phyloP scores from a whole-genome alignment of 139 green algal species.

The Micractinium sp. region DNA sequence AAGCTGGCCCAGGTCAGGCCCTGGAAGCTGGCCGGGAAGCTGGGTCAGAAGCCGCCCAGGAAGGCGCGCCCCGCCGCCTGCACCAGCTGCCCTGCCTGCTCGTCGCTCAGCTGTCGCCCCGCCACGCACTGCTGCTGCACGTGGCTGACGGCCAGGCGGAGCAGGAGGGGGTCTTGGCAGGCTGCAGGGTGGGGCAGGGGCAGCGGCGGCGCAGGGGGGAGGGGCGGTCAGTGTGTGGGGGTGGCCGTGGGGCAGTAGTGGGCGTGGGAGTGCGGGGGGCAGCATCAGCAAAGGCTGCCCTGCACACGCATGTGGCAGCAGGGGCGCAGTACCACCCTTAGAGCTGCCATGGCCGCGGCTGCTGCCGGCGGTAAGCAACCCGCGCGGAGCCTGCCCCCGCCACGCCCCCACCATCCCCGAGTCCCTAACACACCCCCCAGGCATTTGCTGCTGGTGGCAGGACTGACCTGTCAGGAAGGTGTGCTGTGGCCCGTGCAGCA shows the following conservation, averaged over 20 bases:
- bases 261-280: not conserved
- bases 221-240: not conserved
- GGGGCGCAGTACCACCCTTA: not conserved
- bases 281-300: too few species aligned
- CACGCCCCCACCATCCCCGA: not conserved
- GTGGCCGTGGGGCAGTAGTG: not conserved
- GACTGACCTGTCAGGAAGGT: not conserved
- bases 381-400: too few species aligned
- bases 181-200: not conserved
- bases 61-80: not conserved
- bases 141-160: constrained; percentile 4
- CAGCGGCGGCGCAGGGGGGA: not conserved
- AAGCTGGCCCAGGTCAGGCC: too few species aligned
- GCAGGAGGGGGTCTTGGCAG: constrained; percentile 13
- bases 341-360: not conserved
- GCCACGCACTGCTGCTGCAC: not conserved
- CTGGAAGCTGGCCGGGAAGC: too few species aligned
- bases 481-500: not conserved
- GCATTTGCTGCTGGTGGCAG: not conserved
- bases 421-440: too few species aligned
- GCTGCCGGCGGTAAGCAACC: too few species aligned
- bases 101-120: not conserved
- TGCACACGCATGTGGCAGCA: not conserved
- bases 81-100: constrained; percentile 2
- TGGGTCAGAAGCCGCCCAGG: constrained; percentile 11